Conservation (phyloP, 805 yeast genomes). For the Crinitomyces ghanaensis region DNA sequence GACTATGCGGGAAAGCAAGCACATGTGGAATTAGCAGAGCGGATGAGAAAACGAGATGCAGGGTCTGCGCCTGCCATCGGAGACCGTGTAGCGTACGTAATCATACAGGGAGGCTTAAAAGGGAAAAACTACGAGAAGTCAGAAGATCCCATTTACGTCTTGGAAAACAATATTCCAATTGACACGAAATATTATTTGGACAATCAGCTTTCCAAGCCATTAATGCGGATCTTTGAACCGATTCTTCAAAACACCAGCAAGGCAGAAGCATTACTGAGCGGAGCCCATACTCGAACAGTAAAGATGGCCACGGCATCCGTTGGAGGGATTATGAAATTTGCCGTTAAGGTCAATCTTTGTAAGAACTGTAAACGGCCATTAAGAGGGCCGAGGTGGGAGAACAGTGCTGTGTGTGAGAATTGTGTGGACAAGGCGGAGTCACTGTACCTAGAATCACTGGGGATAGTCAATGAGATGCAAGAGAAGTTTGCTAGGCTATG, state of each 20-base stretch:
- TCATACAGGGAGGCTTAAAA: constrained; percentile 68
- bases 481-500: constrained; percentile 76
- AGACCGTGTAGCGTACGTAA: constrained; percentile 96
- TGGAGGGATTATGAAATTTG: constrained; percentile 87
- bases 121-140: constrained; percentile 87
- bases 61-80: constrained; percentile 97
- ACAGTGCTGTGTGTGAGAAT: constrained; percentile 71
- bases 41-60: constrained; percentile 92
- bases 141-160: constrained; percentile 88
- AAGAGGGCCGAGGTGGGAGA: constrained; percentile 33
- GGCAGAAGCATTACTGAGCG: constrained; percentile 69
- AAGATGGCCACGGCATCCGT: constrained; percentile 56
- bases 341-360: constrained; percentile 80
- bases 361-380: constrained; percentile 81
- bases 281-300: constrained; percentile 74
- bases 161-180: constrained; percentile 85
- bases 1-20: constrained; percentile 97
- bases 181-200: constrained; percentile 91
- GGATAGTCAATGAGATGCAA: constrained; percentile 70
- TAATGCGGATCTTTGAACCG: constrained; percentile 89
- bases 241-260: constrained; percentile 68
- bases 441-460: constrained; percentile 69
- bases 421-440: constrained; percentile 67
- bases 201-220: constrained; percentile 85
- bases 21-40: constrained; percentile 89